These are phyloP conservation scores for Oehlia diaphana DNA, from an alignment of 192 early-diverging fungal species.

Conservation along the genomic window DNA sequence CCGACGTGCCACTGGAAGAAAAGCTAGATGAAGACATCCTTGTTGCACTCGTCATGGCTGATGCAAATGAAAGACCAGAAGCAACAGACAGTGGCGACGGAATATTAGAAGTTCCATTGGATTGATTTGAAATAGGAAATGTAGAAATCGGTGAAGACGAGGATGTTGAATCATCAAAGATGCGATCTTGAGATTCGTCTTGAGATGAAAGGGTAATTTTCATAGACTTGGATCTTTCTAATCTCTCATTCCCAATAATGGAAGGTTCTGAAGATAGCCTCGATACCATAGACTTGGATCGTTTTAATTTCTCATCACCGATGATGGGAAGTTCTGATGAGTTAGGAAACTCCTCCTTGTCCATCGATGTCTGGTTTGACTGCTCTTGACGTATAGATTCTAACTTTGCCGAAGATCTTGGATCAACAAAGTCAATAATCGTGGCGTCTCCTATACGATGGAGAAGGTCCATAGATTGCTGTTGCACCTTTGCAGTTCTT, in stretches of 20 bases:
- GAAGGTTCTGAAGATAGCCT: neutral
- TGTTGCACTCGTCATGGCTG: neutral
- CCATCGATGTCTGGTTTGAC: neutral
- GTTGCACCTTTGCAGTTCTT: conserved; percentile 25
- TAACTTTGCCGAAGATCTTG: conserved; percentile 12
- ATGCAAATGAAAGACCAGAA: conserved; percentile 22
- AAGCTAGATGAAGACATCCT: conserved; percentile 4
- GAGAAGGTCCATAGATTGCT: conserved; percentile 29
- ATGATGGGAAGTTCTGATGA: too few species aligned
- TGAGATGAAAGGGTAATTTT: too few species aligned
- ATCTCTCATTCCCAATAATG: neutral
- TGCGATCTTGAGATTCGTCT: too few species aligned
- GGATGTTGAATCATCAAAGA: neutral
- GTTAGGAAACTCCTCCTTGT: too few species aligned
- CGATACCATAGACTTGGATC: too few species aligned
- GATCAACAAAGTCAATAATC: conserved; percentile 17
- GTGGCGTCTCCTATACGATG: conserved; percentile 26
- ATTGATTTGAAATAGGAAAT: conserved; percentile 14
- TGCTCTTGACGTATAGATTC: conserved; percentile 16
- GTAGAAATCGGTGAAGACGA: neutral
- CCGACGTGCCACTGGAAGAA: neutral
- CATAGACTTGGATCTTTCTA: too few species aligned
- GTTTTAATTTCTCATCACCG: too few species aligned
- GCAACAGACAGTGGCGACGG: conserved; percentile 10
- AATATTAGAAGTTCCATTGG: neutral